phyloP scores from a whole-genome alignment of 257 asterid species.

The Solanum bulbocastanum region DNA sequence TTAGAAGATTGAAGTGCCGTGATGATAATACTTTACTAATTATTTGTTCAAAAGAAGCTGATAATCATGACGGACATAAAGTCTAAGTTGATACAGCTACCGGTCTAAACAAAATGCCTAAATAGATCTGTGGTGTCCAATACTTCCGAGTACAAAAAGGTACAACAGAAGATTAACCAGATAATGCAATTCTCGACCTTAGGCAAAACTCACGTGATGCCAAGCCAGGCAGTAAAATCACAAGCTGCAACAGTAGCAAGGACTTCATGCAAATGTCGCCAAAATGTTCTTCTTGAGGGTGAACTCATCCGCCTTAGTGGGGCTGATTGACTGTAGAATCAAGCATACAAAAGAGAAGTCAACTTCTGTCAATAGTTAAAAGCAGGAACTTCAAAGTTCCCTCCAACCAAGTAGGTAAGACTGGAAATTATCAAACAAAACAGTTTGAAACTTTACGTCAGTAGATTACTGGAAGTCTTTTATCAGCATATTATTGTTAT shows the following conservation, averaged over 20 bases:
- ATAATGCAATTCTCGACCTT: constrained; percentile 7
- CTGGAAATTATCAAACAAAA: background rate
- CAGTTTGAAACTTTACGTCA: background rate
- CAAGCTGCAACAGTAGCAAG: constrained; percentile 2
- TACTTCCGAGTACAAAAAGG: background rate
- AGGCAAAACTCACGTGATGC: background rate
- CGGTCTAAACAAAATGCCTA: background rate
- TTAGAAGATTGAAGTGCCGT: background rate
- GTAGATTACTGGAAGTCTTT: background rate
- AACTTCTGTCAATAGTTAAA: background rate
- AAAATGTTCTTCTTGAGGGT: constrained; percentile 81
- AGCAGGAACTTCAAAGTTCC: background rate
- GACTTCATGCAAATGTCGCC: constrained; percentile 37
- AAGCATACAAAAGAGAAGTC: background rate
- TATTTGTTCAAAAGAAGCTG: background rate
- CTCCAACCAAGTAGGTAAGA: background rate
- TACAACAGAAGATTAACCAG: constrained; percentile 3
- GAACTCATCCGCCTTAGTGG: constrained; percentile 78
- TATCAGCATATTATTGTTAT: background rate
- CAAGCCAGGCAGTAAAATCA: background rate
- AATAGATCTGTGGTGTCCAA: background rate
- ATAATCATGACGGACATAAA: background rate
- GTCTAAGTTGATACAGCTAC: background rate
- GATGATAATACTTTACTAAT: background rate
- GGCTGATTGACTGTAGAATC: constrained; percentile 55